Percentiles rank a stretch among this genome's conserved stretches.
These are phyloP conservation scores for Dendryphion nanum DNA, from an alignment of 2,329 filamentous ascomycete genomes.

Conservation along the genomic window DNA sequence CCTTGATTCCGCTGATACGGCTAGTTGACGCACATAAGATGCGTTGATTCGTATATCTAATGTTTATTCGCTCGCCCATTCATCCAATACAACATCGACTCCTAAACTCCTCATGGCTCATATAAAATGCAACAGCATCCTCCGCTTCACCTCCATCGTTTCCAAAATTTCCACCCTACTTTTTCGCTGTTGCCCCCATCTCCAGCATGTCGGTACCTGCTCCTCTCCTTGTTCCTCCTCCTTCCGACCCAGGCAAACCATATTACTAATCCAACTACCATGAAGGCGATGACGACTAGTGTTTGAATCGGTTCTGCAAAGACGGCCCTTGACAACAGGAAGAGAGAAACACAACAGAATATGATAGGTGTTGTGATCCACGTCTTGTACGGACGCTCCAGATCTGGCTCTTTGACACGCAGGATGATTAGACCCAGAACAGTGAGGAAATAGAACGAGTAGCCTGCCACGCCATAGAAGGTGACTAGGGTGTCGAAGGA, in stretches of 20 bases:
- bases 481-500: conserved; percentile 91
- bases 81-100: no score
- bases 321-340: conserved; percentile 82
- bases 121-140: no score
- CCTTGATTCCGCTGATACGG: no score
- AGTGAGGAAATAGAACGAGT: conserved; percentile 95
- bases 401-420: conserved; percentile 77
- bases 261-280: conserved; percentile 77
- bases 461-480: conserved; percentile 96
- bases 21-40: no score
- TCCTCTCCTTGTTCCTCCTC: conserved; percentile 22
- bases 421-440: conserved; percentile 91
- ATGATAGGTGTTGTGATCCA: conserved; percentile 98
- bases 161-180: conserved; percentile 45
- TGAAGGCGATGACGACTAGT: conserved; percentile 79
- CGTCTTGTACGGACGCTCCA: conserved; percentile 89
- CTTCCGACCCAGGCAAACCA: conserved; percentile 84
- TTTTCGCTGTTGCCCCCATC: conserved; percentile 15
- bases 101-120: no score
- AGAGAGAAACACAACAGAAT: conserved; percentile 96
- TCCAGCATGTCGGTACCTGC: conserved; percentile 16
- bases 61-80: no score
- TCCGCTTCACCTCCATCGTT: conserved; percentile 43
- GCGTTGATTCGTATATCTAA: no score
- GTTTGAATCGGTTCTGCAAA: conserved; percentile 92